A percentile compares a stretch with the other conserved stretches of the same genome.
Conservation (phyloP, 148 eudicot genomes). For the Vaccinium corymbosum region DNA sequence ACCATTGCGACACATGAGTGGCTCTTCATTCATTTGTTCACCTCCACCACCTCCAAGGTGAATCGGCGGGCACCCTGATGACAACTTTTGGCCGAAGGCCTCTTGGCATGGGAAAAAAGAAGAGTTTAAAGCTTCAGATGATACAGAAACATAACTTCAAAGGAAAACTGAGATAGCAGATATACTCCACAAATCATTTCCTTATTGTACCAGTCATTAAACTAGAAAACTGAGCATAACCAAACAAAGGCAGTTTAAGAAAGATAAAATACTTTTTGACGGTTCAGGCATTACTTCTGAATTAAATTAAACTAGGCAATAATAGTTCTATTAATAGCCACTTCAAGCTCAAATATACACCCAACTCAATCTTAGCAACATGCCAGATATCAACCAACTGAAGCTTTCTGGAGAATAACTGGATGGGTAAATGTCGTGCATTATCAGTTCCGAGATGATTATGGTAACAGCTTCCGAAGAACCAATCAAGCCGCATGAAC, state of each 20-base stretch:
- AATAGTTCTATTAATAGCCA: neutral
- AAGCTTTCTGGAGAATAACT: neutral
- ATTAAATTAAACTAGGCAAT: neutral
- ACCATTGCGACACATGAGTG: no score
- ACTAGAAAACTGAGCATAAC: neutral
- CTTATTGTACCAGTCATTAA: constrained; percentile 6
- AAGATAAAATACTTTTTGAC: neutral
- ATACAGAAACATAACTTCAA: neutral
- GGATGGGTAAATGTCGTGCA: neutral
- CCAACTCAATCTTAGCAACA: neutral
- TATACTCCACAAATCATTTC: neutral
- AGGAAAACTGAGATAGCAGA: neutral
- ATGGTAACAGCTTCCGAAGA: constrained; percentile 5
- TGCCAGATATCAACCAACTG: neutral
- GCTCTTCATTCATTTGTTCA: no score
- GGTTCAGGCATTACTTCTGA: neutral
- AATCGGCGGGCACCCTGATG: no score
- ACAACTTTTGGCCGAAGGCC: no score
- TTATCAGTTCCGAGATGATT: neutral
- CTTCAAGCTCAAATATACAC: neutral
- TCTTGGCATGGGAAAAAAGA: neutral
- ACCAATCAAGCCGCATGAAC: neutral
- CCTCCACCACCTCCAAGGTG: no score
- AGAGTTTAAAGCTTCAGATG: neutral
- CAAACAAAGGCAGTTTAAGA: neutral